Percentiles rank a stretch among this genome's conserved stretches.
These are phyloP conservation scores for Paraphoma chrysanthemicola DNA, from an alignment of 2,329 filamentous ascomycete genomes.

Conservation along the genomic window DNA sequence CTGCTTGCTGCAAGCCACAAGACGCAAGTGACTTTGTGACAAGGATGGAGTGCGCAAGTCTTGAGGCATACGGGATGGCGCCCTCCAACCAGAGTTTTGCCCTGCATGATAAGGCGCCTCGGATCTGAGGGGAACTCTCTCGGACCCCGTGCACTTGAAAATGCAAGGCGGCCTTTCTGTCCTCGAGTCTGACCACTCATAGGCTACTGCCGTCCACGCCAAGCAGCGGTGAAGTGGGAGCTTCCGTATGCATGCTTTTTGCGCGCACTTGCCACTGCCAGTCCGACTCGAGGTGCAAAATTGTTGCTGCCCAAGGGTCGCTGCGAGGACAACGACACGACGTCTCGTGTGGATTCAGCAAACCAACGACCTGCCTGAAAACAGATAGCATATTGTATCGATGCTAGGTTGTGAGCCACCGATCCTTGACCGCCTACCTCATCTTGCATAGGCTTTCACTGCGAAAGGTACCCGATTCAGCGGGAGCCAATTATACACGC, in stretches of 20 bases:
- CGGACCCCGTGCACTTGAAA: conserved; percentile 4
- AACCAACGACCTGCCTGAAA: not conserved
- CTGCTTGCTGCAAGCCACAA: conserved; percentile 3
- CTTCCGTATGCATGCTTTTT: conserved; percentile 11
- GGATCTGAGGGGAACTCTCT: conserved; percentile 6
- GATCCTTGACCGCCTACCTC: conserved; percentile 25
- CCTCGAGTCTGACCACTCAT: conserved; percentile 24
- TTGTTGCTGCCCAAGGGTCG: conserved; percentile 6
- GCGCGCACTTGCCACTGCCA: conserved; percentile 9
- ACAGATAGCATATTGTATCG: not conserved
- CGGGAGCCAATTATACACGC: conserved; percentile 22
- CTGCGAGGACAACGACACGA: conserved; percentile 6
- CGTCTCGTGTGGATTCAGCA: not conserved
- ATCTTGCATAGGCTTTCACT: conserved; percentile 22
- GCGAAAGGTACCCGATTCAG: conserved; percentile 19
- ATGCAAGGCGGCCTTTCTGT: conserved; percentile 28
- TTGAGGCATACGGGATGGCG: conserved; percentile 22
- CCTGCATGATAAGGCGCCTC: conserved; percentile 23
- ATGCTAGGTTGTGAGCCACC: conserved; percentile 2
- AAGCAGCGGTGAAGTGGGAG: conserved; percentile 27
- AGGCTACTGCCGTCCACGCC: not conserved
- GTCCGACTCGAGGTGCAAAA: not conserved
- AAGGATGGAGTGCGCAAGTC: conserved; percentile 8
- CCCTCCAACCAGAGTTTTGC: conserved; percentile 22
- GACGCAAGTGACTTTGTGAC: conserved; percentile 13